Conservation (phyloP, 768 basidiomycete species). For the Phlegmacium glaucopus region DNA sequence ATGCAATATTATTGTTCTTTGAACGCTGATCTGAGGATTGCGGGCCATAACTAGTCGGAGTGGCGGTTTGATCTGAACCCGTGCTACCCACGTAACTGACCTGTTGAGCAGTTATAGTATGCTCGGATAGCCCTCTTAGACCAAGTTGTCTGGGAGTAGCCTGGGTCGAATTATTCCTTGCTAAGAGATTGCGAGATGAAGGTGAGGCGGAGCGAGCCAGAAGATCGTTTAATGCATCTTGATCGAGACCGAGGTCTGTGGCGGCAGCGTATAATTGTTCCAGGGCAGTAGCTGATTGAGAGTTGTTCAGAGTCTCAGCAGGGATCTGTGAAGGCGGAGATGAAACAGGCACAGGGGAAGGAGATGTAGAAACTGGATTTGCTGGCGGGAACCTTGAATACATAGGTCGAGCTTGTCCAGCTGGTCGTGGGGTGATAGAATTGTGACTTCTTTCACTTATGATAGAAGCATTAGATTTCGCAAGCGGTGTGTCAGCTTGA, state of each 20-base stretch:
- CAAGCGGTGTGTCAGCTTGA: constrained; percentile 15
- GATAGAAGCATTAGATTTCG: constrained; percentile 7
- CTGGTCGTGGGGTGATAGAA: constrained; percentile 10
- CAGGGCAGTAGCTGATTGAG: constrained; percentile 46
- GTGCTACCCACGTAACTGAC: constrained; percentile 25
- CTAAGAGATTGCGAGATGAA: constrained; percentile 39
- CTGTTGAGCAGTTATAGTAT: constrained; percentile 12
- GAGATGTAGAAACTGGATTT: constrained; percentile 15
- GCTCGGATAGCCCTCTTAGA: constrained; percentile 5
- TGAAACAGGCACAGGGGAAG: constrained; percentile 7
- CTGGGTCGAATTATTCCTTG: constrained; percentile 14
- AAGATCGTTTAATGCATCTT: constrained; percentile 64
- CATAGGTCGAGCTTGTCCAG: constrained; percentile 22
- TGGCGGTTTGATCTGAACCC: constrained; percentile 27
- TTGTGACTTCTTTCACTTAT: constrained; percentile 12
- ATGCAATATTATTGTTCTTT: constrained; percentile 17
- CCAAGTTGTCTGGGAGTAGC: constrained; percentile 8
- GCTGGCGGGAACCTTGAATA: constrained; percentile 31
- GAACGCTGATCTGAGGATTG: constrained; percentile 10
- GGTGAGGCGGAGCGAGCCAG: constrained; percentile 69
- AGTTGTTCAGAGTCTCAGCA: constrained; percentile 12
- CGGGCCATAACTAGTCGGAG: constrained; percentile 17
- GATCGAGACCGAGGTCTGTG: constrained; percentile 70
- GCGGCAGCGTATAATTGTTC: constrained; percentile 77
- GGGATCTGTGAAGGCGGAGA: constrained; percentile 7